These are phyloP conservation scores for Fagus sylvatica DNA, from an alignment of 306 rosid species.

Conservation along the genomic window DNA sequence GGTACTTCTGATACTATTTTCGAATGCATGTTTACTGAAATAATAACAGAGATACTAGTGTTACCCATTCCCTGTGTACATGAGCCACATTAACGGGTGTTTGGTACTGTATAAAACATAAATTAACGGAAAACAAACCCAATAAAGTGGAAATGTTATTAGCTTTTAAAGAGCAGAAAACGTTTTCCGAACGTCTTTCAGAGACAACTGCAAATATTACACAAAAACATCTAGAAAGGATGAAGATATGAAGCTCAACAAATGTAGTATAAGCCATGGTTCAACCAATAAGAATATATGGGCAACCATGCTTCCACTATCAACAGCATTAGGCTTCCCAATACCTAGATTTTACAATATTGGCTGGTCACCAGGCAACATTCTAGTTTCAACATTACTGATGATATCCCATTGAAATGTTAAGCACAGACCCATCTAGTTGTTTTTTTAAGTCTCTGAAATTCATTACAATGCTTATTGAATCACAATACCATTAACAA, in stretches of 20 bases:
- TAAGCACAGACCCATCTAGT: background rate
- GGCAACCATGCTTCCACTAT: background rate
- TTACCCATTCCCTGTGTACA: background rate
- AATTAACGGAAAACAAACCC: too few relatives aligned
- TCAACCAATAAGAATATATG: background rate
- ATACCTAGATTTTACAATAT: background rate
- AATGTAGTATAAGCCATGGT: background rate
- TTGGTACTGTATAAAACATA: too few relatives aligned
- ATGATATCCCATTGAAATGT: background rate
- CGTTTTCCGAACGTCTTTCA: too few relatives aligned
- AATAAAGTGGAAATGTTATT: too few relatives aligned
- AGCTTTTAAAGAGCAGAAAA: too few relatives aligned
- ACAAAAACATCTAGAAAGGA: background rate
- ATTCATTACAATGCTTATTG: background rate
- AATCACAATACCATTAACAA: background rate
- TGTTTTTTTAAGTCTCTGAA: background rate
- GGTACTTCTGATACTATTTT: background rate
- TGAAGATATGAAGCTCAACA: background rate
- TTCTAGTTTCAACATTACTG: background rate
- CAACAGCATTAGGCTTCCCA: background rate
- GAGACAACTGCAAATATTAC: background rate
- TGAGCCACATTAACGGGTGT: background rate
- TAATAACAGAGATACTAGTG: background rate
- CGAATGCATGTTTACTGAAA: background rate
- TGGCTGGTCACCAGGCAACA: background rate